A percentile compares a stretch with the other conserved stretches of the same genome.
These are phyloP conservation scores for Piloderma croceum DNA, from an alignment of 768 basidiomycete species.

Conservation along the genomic window DNA sequence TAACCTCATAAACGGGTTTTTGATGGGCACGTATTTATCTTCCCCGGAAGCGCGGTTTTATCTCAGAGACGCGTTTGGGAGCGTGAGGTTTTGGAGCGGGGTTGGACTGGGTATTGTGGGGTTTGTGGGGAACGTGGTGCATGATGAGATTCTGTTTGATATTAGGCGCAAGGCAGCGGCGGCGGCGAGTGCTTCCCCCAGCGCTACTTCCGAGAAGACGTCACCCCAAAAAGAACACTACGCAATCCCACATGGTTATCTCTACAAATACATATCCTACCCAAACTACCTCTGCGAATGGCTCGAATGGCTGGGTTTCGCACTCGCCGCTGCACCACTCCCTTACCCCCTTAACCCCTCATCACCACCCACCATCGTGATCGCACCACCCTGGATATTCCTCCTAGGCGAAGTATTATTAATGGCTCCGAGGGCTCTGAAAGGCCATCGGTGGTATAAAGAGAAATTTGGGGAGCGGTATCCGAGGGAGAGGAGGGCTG, in stretches of 20 bases:
- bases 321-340: conserved; percentile 61
- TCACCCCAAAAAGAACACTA: conserved; percentile 60
- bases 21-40: conserved; percentile 66
- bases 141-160: conserved; percentile 86
- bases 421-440: conserved; percentile 80
- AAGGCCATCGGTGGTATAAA: conserved; percentile 85
- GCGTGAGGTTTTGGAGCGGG: conserved; percentile 56
- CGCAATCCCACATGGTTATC: conserved; percentile 71
- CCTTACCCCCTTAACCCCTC: conserved; percentile 17
- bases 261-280: conserved; percentile 78
- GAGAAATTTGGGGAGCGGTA: conserved; percentile 68
- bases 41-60: conserved; percentile 46
- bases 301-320: conserved; percentile 90
- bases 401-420: conserved; percentile 60
- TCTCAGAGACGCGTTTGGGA: conserved; percentile 29
- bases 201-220: no score
- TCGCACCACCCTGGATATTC: conserved; percentile 79
- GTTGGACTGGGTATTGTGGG: conserved; percentile 65
- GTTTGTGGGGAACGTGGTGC: conserved; percentile 72
- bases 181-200: conserved; percentile 30
- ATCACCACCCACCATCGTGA: conserved; percentile 21
- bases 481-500: conserved; percentile 67
- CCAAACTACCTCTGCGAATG: conserved; percentile 96
- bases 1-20: conserved; percentile 67
- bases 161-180: conserved; percentile 61